Conservation (phyloP, 768 basidiomycete genomes). For the Amanita muscaria region DNA sequence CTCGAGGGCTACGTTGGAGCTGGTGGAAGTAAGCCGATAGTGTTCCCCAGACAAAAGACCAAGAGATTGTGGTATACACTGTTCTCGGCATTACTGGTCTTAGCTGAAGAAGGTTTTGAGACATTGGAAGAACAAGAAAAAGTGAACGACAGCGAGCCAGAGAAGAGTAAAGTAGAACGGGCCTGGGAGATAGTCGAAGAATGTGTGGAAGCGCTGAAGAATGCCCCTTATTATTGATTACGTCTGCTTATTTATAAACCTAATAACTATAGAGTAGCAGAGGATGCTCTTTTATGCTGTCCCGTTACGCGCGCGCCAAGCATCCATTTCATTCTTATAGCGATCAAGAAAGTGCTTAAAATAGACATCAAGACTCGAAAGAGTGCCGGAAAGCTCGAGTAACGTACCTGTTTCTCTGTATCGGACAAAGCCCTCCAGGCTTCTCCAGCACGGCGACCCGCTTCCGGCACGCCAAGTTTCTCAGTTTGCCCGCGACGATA, state of each 20-base stretch:
- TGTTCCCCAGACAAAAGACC: slow-evolving; percentile 61
- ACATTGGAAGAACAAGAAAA: slow-evolving; percentile 5
- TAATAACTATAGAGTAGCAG: background rate
- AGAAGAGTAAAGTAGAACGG: slow-evolving; percentile 19
- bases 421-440: slow-evolving; percentile 5
- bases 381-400: background rate
- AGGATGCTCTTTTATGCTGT: background rate
- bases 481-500: background rate
- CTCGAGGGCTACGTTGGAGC: slow-evolving; percentile 49
- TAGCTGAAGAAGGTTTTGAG: slow-evolving; percentile 28
- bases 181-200: slow-evolving; percentile 33
- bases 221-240: slow-evolving; percentile 10
- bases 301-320: background rate
- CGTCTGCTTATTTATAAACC: background rate
- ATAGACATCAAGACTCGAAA: background rate
- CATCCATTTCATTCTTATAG: background rate
- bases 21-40: slow-evolving; percentile 40
- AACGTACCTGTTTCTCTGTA: slow-evolving; percentile 3
- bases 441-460: background rate
- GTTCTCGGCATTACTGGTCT: slow-evolving; percentile 49
- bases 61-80: slow-evolving; percentile 73
- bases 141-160: slow-evolving; percentile 13
- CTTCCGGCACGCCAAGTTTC: background rate
- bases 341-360: background rate
- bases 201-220: slow-evolving; percentile 19